Percentiles rank a stretch among this genome's conserved stretches.
Conservation (phyloP, 768 basidiomycete species). For the Pholiota microspora region DNA sequence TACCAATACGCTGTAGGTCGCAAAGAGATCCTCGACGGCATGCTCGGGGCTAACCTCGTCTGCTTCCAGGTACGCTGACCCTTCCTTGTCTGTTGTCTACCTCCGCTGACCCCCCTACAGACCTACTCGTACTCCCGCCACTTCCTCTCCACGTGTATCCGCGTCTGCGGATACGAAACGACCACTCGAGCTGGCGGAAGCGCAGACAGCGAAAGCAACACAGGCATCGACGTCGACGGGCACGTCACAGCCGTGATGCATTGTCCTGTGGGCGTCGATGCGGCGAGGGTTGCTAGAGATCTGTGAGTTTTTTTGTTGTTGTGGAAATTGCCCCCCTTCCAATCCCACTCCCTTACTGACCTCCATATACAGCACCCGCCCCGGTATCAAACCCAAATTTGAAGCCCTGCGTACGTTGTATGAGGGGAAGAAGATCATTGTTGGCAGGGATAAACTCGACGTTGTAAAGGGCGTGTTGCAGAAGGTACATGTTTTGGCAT, state of each 20-base stretch:
- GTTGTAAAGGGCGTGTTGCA: slow-evolving; percentile 98
- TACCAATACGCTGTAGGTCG: too few relatives aligned
- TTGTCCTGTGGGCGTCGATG: slow-evolving; percentile 95
- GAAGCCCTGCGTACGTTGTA: slow-evolving; percentile 82
- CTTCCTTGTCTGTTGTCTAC: too few relatives aligned
- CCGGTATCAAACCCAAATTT: slow-evolving; percentile 88
- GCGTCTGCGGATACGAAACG: slow-evolving; percentile 94
- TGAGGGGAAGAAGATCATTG: slow-evolving; percentile 97
- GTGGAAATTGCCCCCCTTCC: not conserved
- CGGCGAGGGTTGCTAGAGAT: slow-evolving; percentile 83
- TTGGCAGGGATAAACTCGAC: slow-evolving; percentile 95
- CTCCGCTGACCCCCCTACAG: too few relatives aligned
- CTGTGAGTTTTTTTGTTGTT: slow-evolving; percentile 40
- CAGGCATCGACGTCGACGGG: slow-evolving; percentile 86
- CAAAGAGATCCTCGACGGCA: slow-evolving; percentile 93
- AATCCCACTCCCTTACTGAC: not conserved
- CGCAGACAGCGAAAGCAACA: too few relatives aligned
- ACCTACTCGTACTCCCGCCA: slow-evolving; percentile 96
- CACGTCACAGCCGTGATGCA: slow-evolving; percentile 81
- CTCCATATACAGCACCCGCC: slow-evolving; percentile 52
- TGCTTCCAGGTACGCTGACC: slow-evolving; percentile 87
- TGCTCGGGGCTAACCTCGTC: slow-evolving; percentile 95
- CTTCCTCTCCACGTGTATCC: slow-evolving; percentile 91
- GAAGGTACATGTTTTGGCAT: slow-evolving; percentile 52
- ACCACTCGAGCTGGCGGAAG: too few relatives aligned